Evolutionary conservation across 1,284 basidiomycete genomes (phyloP).

Genomic region (Calocybe gambosa): DNA sequence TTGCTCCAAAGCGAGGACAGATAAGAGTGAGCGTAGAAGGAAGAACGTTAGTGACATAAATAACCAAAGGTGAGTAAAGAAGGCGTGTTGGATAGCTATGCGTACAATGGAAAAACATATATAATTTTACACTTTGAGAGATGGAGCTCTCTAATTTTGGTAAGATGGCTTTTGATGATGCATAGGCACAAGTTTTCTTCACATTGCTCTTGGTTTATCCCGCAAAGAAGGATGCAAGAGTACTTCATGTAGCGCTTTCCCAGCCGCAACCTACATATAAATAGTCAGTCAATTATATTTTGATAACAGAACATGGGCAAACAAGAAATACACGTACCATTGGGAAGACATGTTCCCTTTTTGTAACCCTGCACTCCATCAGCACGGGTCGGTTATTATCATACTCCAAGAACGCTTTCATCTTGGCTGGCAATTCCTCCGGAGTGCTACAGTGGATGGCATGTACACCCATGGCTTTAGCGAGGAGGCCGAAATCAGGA

Average conservation of each 20-base stretch:
- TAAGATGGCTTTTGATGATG: no score
- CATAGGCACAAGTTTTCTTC: not conserved
- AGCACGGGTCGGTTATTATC: slow-evolving; percentile 82
- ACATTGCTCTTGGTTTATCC: slow-evolving; percentile 15
- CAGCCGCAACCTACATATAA: slow-evolving; percentile 46
- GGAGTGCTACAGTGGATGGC: slow-evolving; percentile 71
- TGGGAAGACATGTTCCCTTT: slow-evolving; percentile 92
- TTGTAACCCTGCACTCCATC: slow-evolving; percentile 86
- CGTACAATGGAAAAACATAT: no score
- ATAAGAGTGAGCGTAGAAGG: no score
- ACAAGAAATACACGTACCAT: slow-evolving; percentile 51
- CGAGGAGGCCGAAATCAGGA: slow-evolving; percentile 89
- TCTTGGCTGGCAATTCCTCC: slow-evolving; percentile 84
- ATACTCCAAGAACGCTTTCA: slow-evolving; percentile 99
- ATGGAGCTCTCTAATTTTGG: no score
- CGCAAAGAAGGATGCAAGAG: slow-evolving; percentile 51
- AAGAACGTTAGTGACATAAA: no score
- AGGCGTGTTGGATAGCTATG: no score
- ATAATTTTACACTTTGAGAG: not conserved
- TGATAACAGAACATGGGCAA: slow-evolving; percentile 20
- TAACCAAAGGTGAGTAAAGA: no score
- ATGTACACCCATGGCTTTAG: slow-evolving; percentile 87
- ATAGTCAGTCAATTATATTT: slow-evolving; percentile 7
- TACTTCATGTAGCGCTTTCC: slow-evolving; percentile 89
- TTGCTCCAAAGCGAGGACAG: no score